A percentile compares a stretch with the other conserved stretches of the same genome.
Conservation (phyloP, 441 rosid species). For the Eutrema salsugineum region DNA sequence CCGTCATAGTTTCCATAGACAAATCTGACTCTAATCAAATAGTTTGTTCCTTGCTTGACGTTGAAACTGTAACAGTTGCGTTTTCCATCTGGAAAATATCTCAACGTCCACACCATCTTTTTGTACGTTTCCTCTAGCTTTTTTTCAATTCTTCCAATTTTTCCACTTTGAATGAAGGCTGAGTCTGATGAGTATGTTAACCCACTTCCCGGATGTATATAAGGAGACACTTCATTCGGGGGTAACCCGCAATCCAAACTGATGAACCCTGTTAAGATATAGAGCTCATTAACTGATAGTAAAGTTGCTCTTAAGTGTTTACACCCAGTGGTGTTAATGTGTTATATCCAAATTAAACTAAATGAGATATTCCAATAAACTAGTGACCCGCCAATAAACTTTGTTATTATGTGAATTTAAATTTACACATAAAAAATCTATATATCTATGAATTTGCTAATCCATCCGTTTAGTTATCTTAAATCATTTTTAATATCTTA, state of each 20-base stretch:
- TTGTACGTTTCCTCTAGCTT: background rate
- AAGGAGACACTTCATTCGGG: background rate
- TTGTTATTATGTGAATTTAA: too few relatives aligned
- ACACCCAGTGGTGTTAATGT: too few relatives aligned
- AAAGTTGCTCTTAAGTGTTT: too few relatives aligned
- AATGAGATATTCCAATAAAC: too few relatives aligned
- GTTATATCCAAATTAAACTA: too few relatives aligned
- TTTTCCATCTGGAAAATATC: conserved; percentile 38
- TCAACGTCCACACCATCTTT: background rate
- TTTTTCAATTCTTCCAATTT: background rate
- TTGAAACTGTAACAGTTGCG: conserved; percentile 41
- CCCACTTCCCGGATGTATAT: background rate
- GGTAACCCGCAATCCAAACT: conserved; percentile 41
- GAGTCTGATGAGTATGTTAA: conserved; percentile 26
- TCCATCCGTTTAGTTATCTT: too few relatives aligned
- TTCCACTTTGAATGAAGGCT: conserved; percentile 23
- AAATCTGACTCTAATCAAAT: conserved; percentile 28
- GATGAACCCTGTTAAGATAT: conserved; percentile 34
- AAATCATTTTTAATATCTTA: too few relatives aligned
- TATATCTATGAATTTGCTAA: too few relatives aligned
- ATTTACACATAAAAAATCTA: too few relatives aligned
- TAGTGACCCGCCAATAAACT: too few relatives aligned
- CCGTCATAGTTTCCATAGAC: conserved; percentile 40
- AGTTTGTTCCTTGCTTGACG: conserved; percentile 9
- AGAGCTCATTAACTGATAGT: too few relatives aligned